Conservation (phyloP, 1,139 yeast genomes). For the Spathaspora jeffriesii region DNA sequence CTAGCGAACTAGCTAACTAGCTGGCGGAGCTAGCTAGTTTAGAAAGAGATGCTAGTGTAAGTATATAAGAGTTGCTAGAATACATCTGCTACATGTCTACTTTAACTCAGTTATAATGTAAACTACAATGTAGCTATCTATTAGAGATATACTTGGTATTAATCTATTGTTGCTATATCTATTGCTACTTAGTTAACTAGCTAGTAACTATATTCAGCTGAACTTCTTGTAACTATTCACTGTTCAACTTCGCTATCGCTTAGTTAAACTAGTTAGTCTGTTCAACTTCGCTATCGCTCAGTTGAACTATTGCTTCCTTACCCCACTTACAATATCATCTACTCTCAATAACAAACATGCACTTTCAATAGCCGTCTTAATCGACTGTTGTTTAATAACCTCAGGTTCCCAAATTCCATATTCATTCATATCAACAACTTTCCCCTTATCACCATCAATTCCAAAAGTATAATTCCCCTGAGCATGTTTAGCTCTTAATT, state of each 20-base stretch:
- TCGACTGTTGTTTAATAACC: slow-evolving; percentile 94
- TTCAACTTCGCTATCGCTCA: not conserved
- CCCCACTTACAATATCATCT: slow-evolving; percentile 97
- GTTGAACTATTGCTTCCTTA: slow-evolving; percentile 46
- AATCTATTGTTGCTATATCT: not conserved
- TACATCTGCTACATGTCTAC: too few species aligned
- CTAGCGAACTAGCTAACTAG: too few species aligned
- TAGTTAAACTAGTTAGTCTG: slow-evolving; percentile 2
- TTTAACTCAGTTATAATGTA: too few species aligned
- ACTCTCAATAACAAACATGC: slow-evolving; percentile 94
- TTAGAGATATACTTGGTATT: too few species aligned
- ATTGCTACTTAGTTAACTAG: not conserved
- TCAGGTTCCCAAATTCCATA: slow-evolving; percentile 99
- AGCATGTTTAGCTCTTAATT: slow-evolving; percentile 95
- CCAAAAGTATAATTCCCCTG: slow-evolving; percentile 85
- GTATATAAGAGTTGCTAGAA: too few species aligned
- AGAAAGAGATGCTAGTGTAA: too few species aligned
- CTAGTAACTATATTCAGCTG: too few species aligned
- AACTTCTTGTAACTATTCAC: too few species aligned
- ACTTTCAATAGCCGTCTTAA: slow-evolving; percentile 96
- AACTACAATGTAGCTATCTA: too few species aligned
- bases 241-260: not conserved
- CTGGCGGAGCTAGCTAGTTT: too few species aligned
- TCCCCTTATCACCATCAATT: slow-evolving; percentile 93
- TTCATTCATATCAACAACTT: slow-evolving; percentile 90